Percentiles rank a stretch among this genome's conserved stretches.
Evolutionary conservation across 306 rosid species (phyloP).

Genomic region (Myrica gale): DNA sequence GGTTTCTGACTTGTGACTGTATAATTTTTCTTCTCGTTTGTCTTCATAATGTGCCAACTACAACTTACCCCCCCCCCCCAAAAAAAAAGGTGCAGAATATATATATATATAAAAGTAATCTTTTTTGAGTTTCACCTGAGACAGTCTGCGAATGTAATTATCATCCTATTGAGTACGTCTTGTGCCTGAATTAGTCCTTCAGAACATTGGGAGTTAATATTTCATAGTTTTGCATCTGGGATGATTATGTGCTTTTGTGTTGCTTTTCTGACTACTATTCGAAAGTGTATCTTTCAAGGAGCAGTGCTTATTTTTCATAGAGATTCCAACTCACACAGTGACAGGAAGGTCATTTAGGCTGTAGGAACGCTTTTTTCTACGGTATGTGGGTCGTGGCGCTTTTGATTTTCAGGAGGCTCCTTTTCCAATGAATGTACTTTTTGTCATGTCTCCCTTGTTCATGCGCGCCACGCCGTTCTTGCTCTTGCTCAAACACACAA

Average conservation of each 20-base stretch:
- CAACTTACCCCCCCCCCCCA: too few relatives aligned
- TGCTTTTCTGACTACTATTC: not conserved
- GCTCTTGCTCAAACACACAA: not conserved
- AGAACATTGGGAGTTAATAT: not conserved
- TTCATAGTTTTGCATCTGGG: not conserved
- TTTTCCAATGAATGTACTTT: not conserved
- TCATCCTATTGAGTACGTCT: conserved; percentile 14
- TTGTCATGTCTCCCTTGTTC: not conserved
- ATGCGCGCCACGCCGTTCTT: not conserved
- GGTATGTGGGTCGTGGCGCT: not conserved
- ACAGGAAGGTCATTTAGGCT: not conserved
- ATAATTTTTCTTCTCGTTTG: conserved; percentile 15
- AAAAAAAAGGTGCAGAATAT: too few relatives aligned
- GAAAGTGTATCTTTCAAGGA: not conserved
- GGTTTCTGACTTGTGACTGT: conserved; percentile 59
- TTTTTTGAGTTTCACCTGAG: conserved; percentile 18
- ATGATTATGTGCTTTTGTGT: not conserved
- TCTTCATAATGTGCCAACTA: too few relatives aligned
- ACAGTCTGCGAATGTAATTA: conserved; percentile 22
- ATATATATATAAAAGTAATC: conserved; percentile 2
- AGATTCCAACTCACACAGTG: not conserved
- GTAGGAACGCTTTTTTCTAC: not conserved
- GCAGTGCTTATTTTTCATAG: not conserved
- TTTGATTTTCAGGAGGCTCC: not conserved
- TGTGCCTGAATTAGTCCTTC: not conserved